Percentiles rank a stretch among this genome's conserved stretches.
Evolutionary conservation across 305 asterid species (phyloP).

Genomic region (Petunia hybrid): DNA sequence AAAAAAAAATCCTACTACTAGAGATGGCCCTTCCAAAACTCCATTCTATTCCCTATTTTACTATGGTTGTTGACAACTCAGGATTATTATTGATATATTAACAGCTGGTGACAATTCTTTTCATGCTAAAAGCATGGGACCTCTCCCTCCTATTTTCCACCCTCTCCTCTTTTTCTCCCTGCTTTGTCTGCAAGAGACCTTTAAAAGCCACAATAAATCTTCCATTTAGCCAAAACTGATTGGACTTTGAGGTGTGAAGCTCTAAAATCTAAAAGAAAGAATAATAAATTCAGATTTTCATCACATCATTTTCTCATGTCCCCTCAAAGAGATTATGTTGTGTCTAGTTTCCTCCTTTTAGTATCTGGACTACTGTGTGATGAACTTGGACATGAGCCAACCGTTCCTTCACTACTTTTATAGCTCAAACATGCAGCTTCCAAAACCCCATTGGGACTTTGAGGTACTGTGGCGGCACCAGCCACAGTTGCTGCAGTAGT

Average conservation of each 20-base stretch:
- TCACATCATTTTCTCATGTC: constrained; percentile 23
- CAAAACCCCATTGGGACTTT: constrained; percentile 66
- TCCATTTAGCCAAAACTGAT: constrained; percentile 52
- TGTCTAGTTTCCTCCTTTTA: constrained; percentile 65
- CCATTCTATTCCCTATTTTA: constrained; percentile 33
- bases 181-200: constrained; percentile 28
- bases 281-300: constrained; percentile 32
- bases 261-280: neutral
- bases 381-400: constrained; percentile 55
- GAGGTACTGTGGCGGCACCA: constrained; percentile 41
- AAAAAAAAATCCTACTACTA: constrained; percentile 28
- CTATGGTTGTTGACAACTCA: constrained; percentile 44
- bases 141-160: constrained; percentile 26
- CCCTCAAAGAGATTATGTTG: constrained; percentile 32
- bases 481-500: constrained; percentile 31
- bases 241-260: constrained; percentile 37
- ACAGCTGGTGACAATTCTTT: constrained; percentile 52
- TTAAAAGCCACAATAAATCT: constrained; percentile 44
- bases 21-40: neutral
- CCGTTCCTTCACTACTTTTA: constrained; percentile 54
- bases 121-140: constrained; percentile 46
- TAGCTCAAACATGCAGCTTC: constrained; percentile 66
- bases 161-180: constrained; percentile 28
- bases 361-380: constrained; percentile 43
- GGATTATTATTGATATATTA: constrained; percentile 36